These are phyloP conservation scores for Phytophthora fragariae DNA, from an alignment of 352 stramenopile species.

Conservation along the genomic window DNA sequence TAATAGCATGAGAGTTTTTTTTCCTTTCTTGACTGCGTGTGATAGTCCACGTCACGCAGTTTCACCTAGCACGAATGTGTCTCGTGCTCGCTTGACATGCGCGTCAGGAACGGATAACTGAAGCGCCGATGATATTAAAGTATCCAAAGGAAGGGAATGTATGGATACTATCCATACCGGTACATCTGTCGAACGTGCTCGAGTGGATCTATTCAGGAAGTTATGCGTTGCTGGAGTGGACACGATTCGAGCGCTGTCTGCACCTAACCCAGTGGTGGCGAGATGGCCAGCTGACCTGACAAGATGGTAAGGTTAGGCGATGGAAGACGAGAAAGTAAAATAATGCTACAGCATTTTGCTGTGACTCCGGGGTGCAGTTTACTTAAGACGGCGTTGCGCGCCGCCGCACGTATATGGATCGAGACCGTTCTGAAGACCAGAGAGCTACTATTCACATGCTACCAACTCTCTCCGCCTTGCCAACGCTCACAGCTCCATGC, in stretches of 20 bases:
- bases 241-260: no score
- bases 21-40: neutral
- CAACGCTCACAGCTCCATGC: constrained; percentile 19
- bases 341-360: constrained; percentile 15
- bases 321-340: constrained; percentile 12
- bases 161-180: constrained; percentile 10
- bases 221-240: no score
- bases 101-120: neutral
- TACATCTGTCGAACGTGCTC: constrained; percentile 20
- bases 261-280: neutral
- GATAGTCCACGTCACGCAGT: constrained; percentile 11
- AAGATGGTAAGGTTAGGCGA: constrained; percentile 2
- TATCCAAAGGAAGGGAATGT: no score
- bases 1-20: constrained; percentile 26
- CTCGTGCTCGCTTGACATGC: neutral
- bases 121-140: neutral
- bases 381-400: constrained; percentile 30
- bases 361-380: constrained; percentile 9
- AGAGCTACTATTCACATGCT: constrained; percentile 46
- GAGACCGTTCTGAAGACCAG: constrained; percentile 19
- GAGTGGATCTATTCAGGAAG: neutral
- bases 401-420: constrained; percentile 23
- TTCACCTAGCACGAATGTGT: constrained; percentile 8
- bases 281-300: neutral
- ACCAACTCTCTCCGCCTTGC: constrained; percentile 13